A percentile compares a stretch with the other conserved stretches of the same genome.
Evolutionary conservation across 2,329 filamentous ascomycete species (phyloP).

Genomic region (Hypomyces perniciosus): DNA sequence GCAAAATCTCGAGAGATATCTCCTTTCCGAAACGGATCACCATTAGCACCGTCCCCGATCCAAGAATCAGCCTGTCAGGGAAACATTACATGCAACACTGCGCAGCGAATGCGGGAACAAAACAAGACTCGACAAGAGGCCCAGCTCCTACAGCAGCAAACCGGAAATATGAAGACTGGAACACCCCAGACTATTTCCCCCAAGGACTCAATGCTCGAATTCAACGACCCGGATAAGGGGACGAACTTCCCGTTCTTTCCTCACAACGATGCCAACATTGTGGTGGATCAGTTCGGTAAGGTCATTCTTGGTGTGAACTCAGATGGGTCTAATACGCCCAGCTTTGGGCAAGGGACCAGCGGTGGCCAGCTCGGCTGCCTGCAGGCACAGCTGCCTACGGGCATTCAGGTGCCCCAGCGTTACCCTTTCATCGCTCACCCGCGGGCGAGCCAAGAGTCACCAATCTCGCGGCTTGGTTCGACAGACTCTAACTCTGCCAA

Average conservation of each 20-base stretch:
- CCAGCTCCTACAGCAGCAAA: constrained; percentile 39
- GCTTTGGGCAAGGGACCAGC: constrained; percentile 13
- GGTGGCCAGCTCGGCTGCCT: constrained; percentile 21
- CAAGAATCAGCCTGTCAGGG: constrained; percentile 34
- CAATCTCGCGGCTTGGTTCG: constrained; percentile 36
- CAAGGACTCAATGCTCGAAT: constrained; percentile 85
- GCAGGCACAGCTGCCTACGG: constrained; percentile 31
- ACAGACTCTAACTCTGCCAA: constrained; percentile 40
- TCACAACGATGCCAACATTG: constrained; percentile 45
- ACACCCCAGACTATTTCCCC: constrained; percentile 86
- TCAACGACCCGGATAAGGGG: constrained; percentile 67
- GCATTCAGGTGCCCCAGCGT: constrained; percentile 42
- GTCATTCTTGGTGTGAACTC: constrained; percentile 17
- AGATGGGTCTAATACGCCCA: constrained; percentile 11
- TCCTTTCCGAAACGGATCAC: constrained; percentile 56
- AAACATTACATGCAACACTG: constrained; percentile 40
- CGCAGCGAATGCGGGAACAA: constrained; percentile 55
- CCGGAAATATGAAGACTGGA: constrained; percentile 35
- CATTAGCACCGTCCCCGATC: constrained; percentile 55
- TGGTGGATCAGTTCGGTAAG: constrained; percentile 35
- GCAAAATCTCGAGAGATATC: constrained; percentile 38
- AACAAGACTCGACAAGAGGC: constrained; percentile 56
- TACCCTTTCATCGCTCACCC: constrained; percentile 44
- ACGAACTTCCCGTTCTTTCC: constrained; percentile 69
- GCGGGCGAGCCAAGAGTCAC: constrained; percentile 28